Percentiles rank a stretch among this genome's conserved stretches.
Evolutionary conservation across 2,329 filamentous ascomycete genomes (phyloP).

Genomic region (Anthostomella pinea): DNA sequence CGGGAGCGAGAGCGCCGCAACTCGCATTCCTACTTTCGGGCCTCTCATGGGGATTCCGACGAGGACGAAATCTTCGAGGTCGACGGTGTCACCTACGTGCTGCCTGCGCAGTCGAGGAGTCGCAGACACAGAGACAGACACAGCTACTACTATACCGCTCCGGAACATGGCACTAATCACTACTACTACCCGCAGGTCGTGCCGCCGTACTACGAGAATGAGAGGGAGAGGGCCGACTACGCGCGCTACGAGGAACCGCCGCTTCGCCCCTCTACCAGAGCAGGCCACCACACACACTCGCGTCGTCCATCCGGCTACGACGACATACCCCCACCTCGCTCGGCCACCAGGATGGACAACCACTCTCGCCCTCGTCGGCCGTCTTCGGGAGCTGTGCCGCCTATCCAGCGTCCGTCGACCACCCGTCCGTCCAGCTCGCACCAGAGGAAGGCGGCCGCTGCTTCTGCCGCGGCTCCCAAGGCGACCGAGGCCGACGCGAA

Average conservation of each 20-base stretch:
- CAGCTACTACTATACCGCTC: constrained; percentile 41
- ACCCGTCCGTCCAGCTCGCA: constrained; percentile 45
- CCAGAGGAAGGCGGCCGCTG: constrained; percentile 36
- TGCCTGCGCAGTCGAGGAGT: constrained; percentile 48
- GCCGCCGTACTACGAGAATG: constrained; percentile 35
- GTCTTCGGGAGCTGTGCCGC: constrained; percentile 40
- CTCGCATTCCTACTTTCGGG: constrained; percentile 58
- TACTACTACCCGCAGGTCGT: constrained; percentile 52
- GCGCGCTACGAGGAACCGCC: constrained; percentile 40
- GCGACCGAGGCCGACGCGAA: constrained; percentile 60
- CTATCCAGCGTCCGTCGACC: constrained; percentile 51
- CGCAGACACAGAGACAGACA: constrained; percentile 31
- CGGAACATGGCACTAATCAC: constrained; percentile 58
- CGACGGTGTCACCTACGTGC: constrained; percentile 50
- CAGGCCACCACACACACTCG: constrained; percentile 37
- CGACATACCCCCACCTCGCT: constrained; percentile 37
- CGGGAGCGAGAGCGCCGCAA: constrained; percentile 52
- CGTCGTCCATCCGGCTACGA: no score
- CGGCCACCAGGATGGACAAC: constrained; percentile 37
- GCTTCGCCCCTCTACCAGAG: constrained; percentile 38
- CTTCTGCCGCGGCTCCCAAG: constrained; percentile 32
- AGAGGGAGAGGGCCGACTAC: constrained; percentile 40
- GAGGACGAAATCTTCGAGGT: constrained; percentile 60
- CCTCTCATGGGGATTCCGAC: constrained; percentile 63
- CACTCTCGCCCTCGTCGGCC: constrained; percentile 44